Conservation (phyloP, 495 filamentous ascomycete species). For the Amphirosellinia nigrospora region DNA sequence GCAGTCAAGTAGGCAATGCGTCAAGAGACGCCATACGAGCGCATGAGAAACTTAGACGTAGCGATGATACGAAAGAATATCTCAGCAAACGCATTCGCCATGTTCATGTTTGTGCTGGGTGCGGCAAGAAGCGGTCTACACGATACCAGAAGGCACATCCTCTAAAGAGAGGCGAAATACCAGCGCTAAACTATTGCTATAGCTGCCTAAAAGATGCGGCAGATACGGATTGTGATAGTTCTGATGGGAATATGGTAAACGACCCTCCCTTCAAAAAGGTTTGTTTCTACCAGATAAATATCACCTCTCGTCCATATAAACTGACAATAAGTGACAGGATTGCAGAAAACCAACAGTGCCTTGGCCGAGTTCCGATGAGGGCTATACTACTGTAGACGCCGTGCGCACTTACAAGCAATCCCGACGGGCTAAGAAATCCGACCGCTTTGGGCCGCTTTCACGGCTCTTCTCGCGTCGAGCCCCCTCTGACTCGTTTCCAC, state of each 20-base stretch:
- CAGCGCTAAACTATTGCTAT: slow-evolving; percentile 30
- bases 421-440: slow-evolving; percentile 3
- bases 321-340: slow-evolving; percentile 27
- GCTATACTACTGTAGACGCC: not conserved
- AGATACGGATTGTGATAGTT: slow-evolving; percentile 1
- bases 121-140: slow-evolving; percentile 32
- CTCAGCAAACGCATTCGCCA: slow-evolving; percentile 31
- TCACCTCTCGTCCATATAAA: too few relatives aligned
- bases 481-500: not conserved
- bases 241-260: not conserved
- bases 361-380: slow-evolving; percentile 6
- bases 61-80: slow-evolving; percentile 2
- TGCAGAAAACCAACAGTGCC: not conserved
- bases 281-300: not conserved
- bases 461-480: slow-evolving; percentile 6
- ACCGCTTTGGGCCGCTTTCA: slow-evolving; percentile 3
- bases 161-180: slow-evolving; percentile 34
- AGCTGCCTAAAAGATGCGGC: slow-evolving; percentile 28
- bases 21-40: slow-evolving; percentile 15
- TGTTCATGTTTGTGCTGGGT: slow-evolving; percentile 33
- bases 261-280: slow-evolving; percentile 17
- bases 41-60: not conserved
- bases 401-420: slow-evolving; percentile 13
- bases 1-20: not conserved
- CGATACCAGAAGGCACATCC: slow-evolving; percentile 31